phyloP scores from a whole-genome alignment of 1,139 yeast species.

The Kodamaea alishanica region DNA sequence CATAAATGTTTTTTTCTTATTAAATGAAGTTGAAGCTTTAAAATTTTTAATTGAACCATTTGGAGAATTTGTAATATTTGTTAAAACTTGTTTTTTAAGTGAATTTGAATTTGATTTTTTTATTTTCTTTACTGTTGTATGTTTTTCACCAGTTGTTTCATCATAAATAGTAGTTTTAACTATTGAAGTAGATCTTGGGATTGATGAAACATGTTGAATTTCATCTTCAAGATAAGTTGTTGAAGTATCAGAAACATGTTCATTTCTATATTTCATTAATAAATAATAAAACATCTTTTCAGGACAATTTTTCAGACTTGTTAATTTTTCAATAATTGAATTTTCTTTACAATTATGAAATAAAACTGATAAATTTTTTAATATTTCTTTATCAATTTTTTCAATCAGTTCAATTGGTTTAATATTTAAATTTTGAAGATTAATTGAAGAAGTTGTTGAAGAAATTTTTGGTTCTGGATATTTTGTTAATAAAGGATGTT shows the following conservation, averaged over 20 bases:
- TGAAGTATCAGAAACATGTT: slow-evolving; percentile 39
- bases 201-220: slow-evolving; percentile 1
- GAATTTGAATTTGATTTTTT: slow-evolving; percentile 9
- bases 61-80: slow-evolving; percentile 22
- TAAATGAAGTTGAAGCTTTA: slow-evolving; percentile 41
- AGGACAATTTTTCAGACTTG: slow-evolving; percentile 60
- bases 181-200: slow-evolving; percentile 46
- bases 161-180: slow-evolving; percentile 42
- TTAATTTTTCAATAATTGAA: slow-evolving; percentile 54
- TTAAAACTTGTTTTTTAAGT: slow-evolving; percentile 18
- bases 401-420: slow-evolving; percentile 48
- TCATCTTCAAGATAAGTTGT: slow-evolving; percentile 19
- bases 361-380: slow-evolving; percentile 78
- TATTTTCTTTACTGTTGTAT: slow-evolving; percentile 21
- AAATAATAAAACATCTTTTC: slow-evolving; percentile 90
- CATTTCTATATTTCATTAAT: slow-evolving; percentile 78
- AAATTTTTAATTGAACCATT: slow-evolving; percentile 19
- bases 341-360: slow-evolving; percentile 84
- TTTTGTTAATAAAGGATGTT: slow-evolving; percentile 75
- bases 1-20: slow-evolving; percentile 32
- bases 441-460: slow-evolving; percentile 19
- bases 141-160: slow-evolving; percentile 26
- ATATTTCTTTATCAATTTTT: slow-evolving; percentile 76
- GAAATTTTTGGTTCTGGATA: slow-evolving; percentile 48
- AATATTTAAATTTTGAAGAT: slow-evolving; percentile 32